Evolutionary conservation across 2,329 filamentous ascomycete genomes (phyloP), one percentile per base, ranked within the genome.

Genomic region (Dothiorella sarmentorum): DNA sequence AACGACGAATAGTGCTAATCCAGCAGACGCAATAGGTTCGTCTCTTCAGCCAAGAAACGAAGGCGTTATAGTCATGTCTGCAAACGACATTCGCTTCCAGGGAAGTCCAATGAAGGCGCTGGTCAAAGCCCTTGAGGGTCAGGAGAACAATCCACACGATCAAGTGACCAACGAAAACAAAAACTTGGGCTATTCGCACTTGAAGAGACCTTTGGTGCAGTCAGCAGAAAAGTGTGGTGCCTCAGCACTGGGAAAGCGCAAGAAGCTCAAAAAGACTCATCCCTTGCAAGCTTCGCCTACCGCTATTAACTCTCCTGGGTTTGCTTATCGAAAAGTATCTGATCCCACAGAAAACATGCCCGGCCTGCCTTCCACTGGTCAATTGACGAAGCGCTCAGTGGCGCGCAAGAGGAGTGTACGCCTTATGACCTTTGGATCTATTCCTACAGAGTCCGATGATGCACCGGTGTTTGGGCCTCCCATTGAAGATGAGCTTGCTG

Each of bases 231-330:
- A 40, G 4, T 11, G 20, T 6, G 29, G 61, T 17, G 20, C 51
- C 5, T 37, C 47, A 3, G 31, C 17, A 10, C 11, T 9, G 11
- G 15, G 20, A 3, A 51, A 18, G 20, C 18, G 18, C 9, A 38
- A 35, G n/a, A 58, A 52, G 37, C 17, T 10, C 3, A 56, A 45
- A 13, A 49, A 17, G 13, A 17, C 10, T 9, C 63, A 67, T 27
- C 26, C 65, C 35, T 51, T 63, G 20, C 56, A 67, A 3, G 63
- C 68, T 10, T 69, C 68, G 11, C 67, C 66, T 11, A 63, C 59
- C 9, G 63, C 60, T 7, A 62, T 59, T 15, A 66, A 67, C 10
- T 69, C 69, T 1, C 66, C 59, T 15, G 67, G 68, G 3, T 70
- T 71, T 45, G 37, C 47, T 5, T 69, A 70, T 55, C 64, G 65